A percentile compares a stretch with the other conserved stretches of the same genome.
These are phyloP conservation scores for Entophlyctis luteolus DNA, from an alignment of 192 early-diverging fungal genomes.

Conservation along the genomic window DNA sequence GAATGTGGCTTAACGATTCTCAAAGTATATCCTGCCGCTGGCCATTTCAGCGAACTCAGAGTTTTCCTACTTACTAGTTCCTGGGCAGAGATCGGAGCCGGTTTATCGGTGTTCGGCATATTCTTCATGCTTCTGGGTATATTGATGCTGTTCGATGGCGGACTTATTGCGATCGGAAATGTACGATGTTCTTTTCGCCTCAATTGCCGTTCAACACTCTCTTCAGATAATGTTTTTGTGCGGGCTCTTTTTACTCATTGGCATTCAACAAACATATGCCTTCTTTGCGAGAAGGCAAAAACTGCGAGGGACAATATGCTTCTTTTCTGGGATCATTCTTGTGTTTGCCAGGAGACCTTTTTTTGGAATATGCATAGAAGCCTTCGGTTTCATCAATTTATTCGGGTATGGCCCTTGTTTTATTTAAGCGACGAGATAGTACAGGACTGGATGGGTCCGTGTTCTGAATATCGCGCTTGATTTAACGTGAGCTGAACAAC, in stretches of 20 bases:
- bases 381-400: conserved; percentile 93
- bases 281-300: conserved; percentile 87
- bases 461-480: not conserved
- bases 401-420: conserved; percentile 71
- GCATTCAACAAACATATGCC: conserved; percentile 74
- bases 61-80: not conserved
- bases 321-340: conserved; percentile 82
- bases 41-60: too few species aligned
- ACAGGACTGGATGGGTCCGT: not conserved
- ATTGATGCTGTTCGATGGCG: conserved; percentile 92
- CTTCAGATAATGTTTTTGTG: conserved; percentile 81
- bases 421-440: not conserved
- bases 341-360: conserved; percentile 89
- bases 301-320: conserved; percentile 81
- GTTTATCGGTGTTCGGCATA: conserved; percentile 86
- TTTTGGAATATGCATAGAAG: conserved; percentile 82
- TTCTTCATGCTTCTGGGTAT: conserved; percentile 91
- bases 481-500: not conserved
- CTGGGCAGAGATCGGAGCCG: conserved; percentile 82
- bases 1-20: too few species aligned
- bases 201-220: not conserved
- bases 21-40: too few species aligned
- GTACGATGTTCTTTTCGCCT: conserved; percentile 44
- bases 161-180: conserved; percentile 93
- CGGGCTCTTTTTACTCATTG: conserved; percentile 87